phyloP scores from a whole-genome alignment of 257 asterid genomes.

The Ilex asprella region DNA sequence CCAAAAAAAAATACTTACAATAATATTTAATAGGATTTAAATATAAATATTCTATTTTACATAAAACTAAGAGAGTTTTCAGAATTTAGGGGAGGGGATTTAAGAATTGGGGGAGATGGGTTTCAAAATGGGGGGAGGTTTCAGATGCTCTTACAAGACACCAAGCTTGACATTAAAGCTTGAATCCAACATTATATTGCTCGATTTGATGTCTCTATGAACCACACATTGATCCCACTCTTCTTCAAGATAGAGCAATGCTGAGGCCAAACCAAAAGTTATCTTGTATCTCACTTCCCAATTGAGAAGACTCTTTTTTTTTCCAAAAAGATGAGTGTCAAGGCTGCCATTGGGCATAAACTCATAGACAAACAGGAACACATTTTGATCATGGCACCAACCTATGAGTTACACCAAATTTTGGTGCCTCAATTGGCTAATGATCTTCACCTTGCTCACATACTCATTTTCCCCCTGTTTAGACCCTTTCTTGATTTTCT shows the following conservation, averaged over 20 bases:
- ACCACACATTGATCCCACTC: conserved; percentile 40
- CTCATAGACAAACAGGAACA: conserved; percentile 35
- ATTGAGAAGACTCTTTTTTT: conserved; percentile 14
- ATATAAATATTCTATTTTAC: too few relatives aligned
- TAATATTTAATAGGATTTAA: too few relatives aligned
- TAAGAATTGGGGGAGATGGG: too few relatives aligned
- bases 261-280: conserved; percentile 27
- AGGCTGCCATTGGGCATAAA: conserved; percentile 34
- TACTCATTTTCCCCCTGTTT: conserved; percentile 36
- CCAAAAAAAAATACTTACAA: too few relatives aligned
- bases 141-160: too few relatives aligned
- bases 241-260: conserved; percentile 36
- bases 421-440: conserved; percentile 30
- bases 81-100: too few relatives aligned
- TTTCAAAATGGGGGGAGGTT: too few relatives aligned
- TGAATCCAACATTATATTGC: conserved; percentile 33
- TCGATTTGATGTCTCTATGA: conserved; percentile 32
- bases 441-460: conserved; percentile 32
- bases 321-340: conserved; percentile 27
- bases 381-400: conserved; percentile 36
- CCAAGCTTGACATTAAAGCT: conserved; percentile 33
- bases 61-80: too few relatives aligned
- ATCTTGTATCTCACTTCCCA: conserved; percentile 31
- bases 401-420: conserved; percentile 34
- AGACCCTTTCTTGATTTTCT: conserved; percentile 29